Percentiles rank a stretch among this genome's conserved stretches.
Evolutionary conservation across 345 rosid species (phyloP).

Genomic region (Gossypium stocksii): DNA sequence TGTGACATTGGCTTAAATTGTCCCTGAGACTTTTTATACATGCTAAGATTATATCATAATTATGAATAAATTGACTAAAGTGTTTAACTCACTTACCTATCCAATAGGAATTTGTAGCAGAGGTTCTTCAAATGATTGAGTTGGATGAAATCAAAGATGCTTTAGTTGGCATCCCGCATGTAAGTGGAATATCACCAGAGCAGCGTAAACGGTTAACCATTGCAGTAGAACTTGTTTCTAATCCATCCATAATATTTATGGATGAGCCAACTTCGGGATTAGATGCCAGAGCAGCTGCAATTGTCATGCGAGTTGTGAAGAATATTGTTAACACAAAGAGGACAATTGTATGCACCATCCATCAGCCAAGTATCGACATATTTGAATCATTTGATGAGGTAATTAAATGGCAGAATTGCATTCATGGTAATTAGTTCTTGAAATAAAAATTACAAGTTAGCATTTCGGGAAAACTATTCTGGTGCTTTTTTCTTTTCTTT

Average conservation of each 20-base stretch:
- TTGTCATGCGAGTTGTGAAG: constrained; percentile 53
- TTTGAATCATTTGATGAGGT: constrained; percentile 61
- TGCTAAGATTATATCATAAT: background rate
- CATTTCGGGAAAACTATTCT: background rate
- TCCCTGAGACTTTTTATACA: background rate
- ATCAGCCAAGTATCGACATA: constrained; percentile 54
- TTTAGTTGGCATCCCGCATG: constrained; percentile 42
- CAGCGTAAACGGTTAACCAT: constrained; percentile 51
- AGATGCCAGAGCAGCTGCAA: constrained; percentile 61
- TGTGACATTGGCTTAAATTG: background rate
- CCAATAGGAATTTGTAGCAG: constrained; percentile 39
- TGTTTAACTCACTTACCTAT: background rate
- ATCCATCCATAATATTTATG: constrained; percentile 56
- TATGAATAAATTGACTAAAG: background rate
- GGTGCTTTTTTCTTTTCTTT: background rate
- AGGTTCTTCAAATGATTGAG: constrained; percentile 49
- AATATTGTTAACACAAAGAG: constrained; percentile 37
- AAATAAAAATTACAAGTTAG: background rate
- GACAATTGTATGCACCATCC: constrained; percentile 55
- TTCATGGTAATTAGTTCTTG: background rate
- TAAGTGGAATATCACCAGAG: constrained; percentile 44
- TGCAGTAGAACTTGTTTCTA: constrained; percentile 55
- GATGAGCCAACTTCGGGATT: constrained; percentile 59
- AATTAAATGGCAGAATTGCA: background rate
- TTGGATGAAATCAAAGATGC: constrained; percentile 45